Evolutionary conservation across 176 grass and related monocot species (phyloP), one percentile per base, ranked within the genome.

Genomic region (Pharus latifolius): DNA sequence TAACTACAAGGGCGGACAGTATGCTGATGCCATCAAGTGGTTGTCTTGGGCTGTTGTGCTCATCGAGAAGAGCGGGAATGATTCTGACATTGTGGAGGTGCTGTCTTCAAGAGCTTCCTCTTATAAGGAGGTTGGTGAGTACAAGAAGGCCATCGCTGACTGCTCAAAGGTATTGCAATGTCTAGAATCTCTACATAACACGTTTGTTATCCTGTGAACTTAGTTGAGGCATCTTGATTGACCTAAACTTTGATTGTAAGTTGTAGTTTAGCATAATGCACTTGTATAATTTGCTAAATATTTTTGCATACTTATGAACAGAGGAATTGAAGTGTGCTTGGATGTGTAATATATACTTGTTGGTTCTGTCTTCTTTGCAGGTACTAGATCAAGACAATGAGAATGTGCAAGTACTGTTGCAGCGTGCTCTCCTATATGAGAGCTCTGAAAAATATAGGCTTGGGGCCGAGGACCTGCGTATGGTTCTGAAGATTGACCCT

Each of bases 121-220:
- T 41, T 99, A 99, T 53, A 99, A 99, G 82, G 95, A 99, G 73
- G 95, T 91, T 52, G 95, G 95, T 9, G 95, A 99, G 80, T 99
- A 99, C 84, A 99, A 99, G 90, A 99, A 99, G 90, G 95, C 95
- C 17, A 92, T 99, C n/a, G 90, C 95, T 6, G 95, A 99, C 67
- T 99, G 95, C 72, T 88, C 95, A 0, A 99, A 94, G 95, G 95
- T 94, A 66, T 67, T 15, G 19, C 20, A 20, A 25, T 25, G 15
- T 30, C 70, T n/a, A n/a, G n/a, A n/a, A n/a, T 25, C 32, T 30
- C 17, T 48, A 24, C 34, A 29, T 7, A 59, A n/a, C n/a, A n/a
- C n/a, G n/a, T 1, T 16, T 59, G 11, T 60, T 48, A 34, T 20
- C 47, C 7, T 13, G 13, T 5, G 38, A n/a, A n/a, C 8, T 54